phyloP scores from a whole-genome alignment of 1,284 basidiomycete genomes.

The Cystobasidium slooffiae region DNA sequence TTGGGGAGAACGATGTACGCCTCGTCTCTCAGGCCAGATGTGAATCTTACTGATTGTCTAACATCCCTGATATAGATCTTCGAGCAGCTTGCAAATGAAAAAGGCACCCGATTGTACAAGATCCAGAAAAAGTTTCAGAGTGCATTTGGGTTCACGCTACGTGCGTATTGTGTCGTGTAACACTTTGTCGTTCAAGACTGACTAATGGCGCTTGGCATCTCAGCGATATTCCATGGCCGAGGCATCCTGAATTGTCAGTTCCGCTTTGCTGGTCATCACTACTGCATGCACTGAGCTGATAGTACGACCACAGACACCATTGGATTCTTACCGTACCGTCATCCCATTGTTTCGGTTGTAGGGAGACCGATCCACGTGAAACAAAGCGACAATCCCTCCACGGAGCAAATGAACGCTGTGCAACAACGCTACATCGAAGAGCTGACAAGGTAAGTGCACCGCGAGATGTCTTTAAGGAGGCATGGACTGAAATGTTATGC shows the following conservation, averaged over 20 bases:
- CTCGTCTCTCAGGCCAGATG: neutral
- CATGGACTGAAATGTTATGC: neutral
- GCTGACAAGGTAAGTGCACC: slow-evolving; percentile 70
- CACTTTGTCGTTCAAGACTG: neutral
- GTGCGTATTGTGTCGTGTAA: slow-evolving; percentile 56
- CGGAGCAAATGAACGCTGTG: slow-evolving; percentile 77
- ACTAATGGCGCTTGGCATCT: neutral
- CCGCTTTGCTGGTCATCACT: neutral
- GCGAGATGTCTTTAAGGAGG: neutral
- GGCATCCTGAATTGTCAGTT: slow-evolving; percentile 79
- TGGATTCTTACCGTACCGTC: slow-evolving; percentile 89
- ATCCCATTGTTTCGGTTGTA: slow-evolving; percentile 91
- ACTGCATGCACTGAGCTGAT: neutral
- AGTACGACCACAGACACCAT: slow-evolving; percentile 69
- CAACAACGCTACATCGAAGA: slow-evolving; percentile 91
- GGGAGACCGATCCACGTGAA: slow-evolving; percentile 84
- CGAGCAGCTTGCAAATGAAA: slow-evolving; percentile 91
- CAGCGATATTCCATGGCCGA: slow-evolving; percentile 53
- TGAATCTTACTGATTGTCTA: neutral
- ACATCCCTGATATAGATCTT: slow-evolving; percentile 69
- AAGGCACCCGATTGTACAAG: slow-evolving; percentile 83
- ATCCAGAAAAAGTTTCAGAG: slow-evolving; percentile 88
- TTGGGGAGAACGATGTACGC: slow-evolving; percentile 95
- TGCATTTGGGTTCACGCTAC: slow-evolving; percentile 94
- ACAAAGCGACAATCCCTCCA: slow-evolving; percentile 75